Evolutionary conservation across 1,139 yeast genomes (phyloP).

Genomic region (Yamadazyma triangularis): DNA sequence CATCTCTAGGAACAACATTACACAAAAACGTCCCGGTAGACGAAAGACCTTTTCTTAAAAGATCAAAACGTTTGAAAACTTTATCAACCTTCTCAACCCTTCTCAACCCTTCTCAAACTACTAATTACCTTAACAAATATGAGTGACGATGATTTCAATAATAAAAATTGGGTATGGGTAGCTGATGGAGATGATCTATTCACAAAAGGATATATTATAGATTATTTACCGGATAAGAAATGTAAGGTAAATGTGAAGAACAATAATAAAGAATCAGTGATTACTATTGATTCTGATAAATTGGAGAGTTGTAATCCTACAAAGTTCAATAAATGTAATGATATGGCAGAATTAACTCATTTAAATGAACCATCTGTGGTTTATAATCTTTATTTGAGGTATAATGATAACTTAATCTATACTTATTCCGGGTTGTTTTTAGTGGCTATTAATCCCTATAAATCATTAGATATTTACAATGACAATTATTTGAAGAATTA

Average conservation of each 20-base stretch:
- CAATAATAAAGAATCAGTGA: slow-evolving; percentile 34
- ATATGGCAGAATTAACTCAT: slow-evolving; percentile 94
- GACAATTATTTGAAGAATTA: slow-evolving; percentile 52
- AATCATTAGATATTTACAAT: slow-evolving; percentile 69
- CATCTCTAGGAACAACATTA: not conserved
- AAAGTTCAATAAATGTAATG: slow-evolving; percentile 88
- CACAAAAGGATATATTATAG: slow-evolving; percentile 63
- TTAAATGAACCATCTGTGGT: slow-evolving; percentile 93
- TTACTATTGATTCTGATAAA: slow-evolving; percentile 33
- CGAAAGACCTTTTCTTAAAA: not conserved
- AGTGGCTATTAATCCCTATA: slow-evolving; percentile 95
- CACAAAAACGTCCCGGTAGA: not conserved
- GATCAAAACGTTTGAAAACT: too few relatives aligned
- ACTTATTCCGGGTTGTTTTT: slow-evolving; percentile 78
- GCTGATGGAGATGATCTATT: slow-evolving; percentile 66
- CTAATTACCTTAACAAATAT: slow-evolving; percentile 5
- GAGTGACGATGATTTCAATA: slow-evolving; percentile 42
- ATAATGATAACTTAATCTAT: slow-evolving; percentile 73
- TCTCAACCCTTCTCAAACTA: not conserved
- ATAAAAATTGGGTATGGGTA: slow-evolving; percentile 76
- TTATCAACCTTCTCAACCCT: not conserved
- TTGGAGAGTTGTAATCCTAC: slow-evolving; percentile 79
- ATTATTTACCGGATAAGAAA: slow-evolving; percentile 45
- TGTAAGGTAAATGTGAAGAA: slow-evolving; percentile 49
- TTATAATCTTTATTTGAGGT: slow-evolving; percentile 73